Base-by-base conservation (phyloP, 306 rosid species). In the Alnus rubra region DNA sequence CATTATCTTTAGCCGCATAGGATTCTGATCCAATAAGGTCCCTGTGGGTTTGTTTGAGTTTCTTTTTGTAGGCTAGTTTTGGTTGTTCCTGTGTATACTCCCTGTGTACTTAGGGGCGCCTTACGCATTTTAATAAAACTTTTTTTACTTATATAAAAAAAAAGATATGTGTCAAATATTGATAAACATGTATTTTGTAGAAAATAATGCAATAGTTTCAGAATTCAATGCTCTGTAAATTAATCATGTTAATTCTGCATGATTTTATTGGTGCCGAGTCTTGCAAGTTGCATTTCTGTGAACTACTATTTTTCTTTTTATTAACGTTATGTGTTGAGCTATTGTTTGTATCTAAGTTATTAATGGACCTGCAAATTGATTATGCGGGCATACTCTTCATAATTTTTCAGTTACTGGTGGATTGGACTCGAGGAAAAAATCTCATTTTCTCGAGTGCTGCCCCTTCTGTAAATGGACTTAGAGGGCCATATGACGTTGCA, bases 401-500 rank as follows among this genome's bases (percentile, higher is more conserved):
- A 1, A 80, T 55, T 73, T 78, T 89, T 73, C 85, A 91, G 98
- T 76, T 93, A 52, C 84, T 93, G 80, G 90, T 96, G 74, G 96
- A 96, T 70, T 96, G 98, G 98, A 91, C 97, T 62, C 84, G 90
- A 70, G 96, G 98, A 79, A 89, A 78, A 75, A 87, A 88, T 82
- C 78, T 96, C 74, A 80, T 90, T 65, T 79, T 96, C 59, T 90
- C 97, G 63, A 91, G 99, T 82, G 94, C 86, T 71, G 94, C 97
- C 74, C 74, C 89, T 47, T 78, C 92, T 10, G 97, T 87, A 42
- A 90, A 85, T 90, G 96, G 85, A 77, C 80, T 95, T 54, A 88
- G 98, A 82, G 99, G 99, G 55, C 96, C 99, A 18, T 84, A 87
- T 82, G 99, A 95, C 79, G 98, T 91, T 80, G 92, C 94, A 14